Base-by-base conservation (phyloP, 2,329 filamentous ascomycete genomes). In the Emergomyces pasteurianus region DNA sequence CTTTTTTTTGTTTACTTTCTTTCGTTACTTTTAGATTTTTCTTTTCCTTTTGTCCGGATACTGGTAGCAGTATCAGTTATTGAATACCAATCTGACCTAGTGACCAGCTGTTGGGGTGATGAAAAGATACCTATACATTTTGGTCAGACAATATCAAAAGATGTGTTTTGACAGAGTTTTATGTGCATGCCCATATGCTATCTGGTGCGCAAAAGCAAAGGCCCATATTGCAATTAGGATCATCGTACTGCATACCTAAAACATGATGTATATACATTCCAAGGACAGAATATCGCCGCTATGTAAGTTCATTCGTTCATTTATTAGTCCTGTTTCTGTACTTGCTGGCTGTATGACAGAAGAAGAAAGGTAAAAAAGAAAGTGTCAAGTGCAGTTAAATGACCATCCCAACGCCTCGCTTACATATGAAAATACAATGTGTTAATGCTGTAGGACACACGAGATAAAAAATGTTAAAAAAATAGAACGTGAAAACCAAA, bases 391-490 rank as follows among this genome's bases (percentile, higher is more conserved):
- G 28, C 16, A 58, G 10, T n/a, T 8, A 58, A 23, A 58, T 28
- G 31, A 26, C 42, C 59, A 46, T 21, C n/a, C 53, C 38, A 58
- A 50, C 59, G 38, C 58, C 58, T 60, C 58, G 58, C 58, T 60
- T 49, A 60, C 58, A 60, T 46, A 60, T n/a, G 58, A 47, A 54
- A 60, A 34, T 46, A 60, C 31, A 54, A n/a, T n/a, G n/a, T n/a
- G n/a, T n/a, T n/a, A n/a, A n/a, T n/a, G n/a, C n/a, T n/a, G n/a
- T n/a, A n/a, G n/a, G n/a, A n/a, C n/a, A n/a, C n/a, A n/a, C n/a
- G n/a, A n/a, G n/a, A n/a, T n/a, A n/a, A 47, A 14, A 58, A 47
- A n/a, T 21, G 14, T 16, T 9, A 7, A 18, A 12, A 23, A 21
- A 26, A n/a, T 40, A 16, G 21, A 58, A 40, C 14, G 50, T 43